These are phyloP conservation scores for Jimgerdemannia lactiflua DNA, from an alignment of 192 early-diverging fungal species.

Conservation along the genomic window DNA sequence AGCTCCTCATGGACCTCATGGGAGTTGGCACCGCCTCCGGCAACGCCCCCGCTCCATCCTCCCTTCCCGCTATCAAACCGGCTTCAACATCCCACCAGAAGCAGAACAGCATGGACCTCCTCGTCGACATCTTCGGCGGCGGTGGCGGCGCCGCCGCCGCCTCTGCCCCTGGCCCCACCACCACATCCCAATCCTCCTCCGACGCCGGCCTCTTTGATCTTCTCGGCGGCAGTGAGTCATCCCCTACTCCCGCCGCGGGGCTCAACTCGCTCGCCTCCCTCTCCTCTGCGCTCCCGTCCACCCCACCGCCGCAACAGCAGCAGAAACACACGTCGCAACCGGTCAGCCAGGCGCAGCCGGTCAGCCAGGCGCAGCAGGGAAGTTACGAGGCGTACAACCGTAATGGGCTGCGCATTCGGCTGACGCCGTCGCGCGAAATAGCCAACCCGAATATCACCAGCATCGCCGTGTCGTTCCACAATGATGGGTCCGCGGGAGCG, in stretches of 20 bases:
- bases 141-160: background rate
- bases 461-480: constrained; percentile 69
- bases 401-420: constrained; percentile 72
- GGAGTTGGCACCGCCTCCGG: constrained; percentile 54
- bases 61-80: constrained; percentile 23
- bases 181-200: constrained; percentile 17
- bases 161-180: constrained; percentile 14
- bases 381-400: constrained; percentile 70
- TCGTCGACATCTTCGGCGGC: constrained; percentile 79
- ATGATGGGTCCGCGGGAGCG: constrained; percentile 43
- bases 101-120: constrained; percentile 44
- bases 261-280: constrained; percentile 4
- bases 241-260: constrained; percentile 22
- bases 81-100: constrained; percentile 15
- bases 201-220: background rate
- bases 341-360: background rate
- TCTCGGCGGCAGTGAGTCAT: constrained; percentile 1
- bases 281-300: constrained; percentile 15
- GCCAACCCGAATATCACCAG: constrained; percentile 56
- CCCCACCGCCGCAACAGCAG: constrained; percentile 9
- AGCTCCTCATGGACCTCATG: constrained; percentile 70
- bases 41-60: constrained; percentile 30
- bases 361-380: background rate
- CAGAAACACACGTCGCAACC: background rate
- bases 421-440: constrained; percentile 71